Base-by-base conservation (phyloP, 768 basidiomycete species). In the Chalciporus sphaerocephalus region DNA sequence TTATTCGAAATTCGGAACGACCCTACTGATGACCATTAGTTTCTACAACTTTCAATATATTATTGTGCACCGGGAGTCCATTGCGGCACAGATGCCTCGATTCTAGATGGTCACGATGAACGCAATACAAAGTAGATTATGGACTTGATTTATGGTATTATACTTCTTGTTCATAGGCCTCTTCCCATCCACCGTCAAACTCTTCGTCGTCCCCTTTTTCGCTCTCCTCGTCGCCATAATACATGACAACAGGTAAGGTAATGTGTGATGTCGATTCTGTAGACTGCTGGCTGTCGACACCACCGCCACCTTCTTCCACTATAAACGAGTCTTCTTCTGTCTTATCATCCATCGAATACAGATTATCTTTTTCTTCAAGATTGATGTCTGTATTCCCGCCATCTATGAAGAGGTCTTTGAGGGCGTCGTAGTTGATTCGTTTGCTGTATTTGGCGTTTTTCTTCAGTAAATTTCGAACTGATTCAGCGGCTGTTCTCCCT, bases 351-450 rank as follows among this genome's bases (percentile, higher is more conserved):
- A 78, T 74, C 16, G 72, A 76, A 56, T 81, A 82, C 32, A 83
- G 61, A 44, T 74, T 69, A 22, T 69, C 71, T 50, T 73, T 71
- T 33, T 72, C 75, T 47, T 75, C 79, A 6, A 58, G 39, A 20
- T 55, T 52, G 28, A 60, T 46, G 39, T 44, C 28, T 15, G 53
- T 47, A 35, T 48, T 36, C 22, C 40, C 43, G 37, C 67, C 56
- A 12, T 80, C 79, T 22, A 76, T 70, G 61, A 94, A 90, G 10
- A 95, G 74, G 45, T 80, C 79, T 54, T 87, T 85, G 42, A 94
- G 78, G 1, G 89, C 91, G 54, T 89, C 86, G 62, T 95, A 96
- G 63, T 96, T 96, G 68, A 95, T 94, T 41, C 91, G 81, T 59
- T 90, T 90, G 68, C 88, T 92, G 67, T 93, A 92, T 59, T 82